Evolutionary conservation across 2,329 filamentous ascomycete species (phyloP).

Genomic region (Thelonectria blattea): DNA sequence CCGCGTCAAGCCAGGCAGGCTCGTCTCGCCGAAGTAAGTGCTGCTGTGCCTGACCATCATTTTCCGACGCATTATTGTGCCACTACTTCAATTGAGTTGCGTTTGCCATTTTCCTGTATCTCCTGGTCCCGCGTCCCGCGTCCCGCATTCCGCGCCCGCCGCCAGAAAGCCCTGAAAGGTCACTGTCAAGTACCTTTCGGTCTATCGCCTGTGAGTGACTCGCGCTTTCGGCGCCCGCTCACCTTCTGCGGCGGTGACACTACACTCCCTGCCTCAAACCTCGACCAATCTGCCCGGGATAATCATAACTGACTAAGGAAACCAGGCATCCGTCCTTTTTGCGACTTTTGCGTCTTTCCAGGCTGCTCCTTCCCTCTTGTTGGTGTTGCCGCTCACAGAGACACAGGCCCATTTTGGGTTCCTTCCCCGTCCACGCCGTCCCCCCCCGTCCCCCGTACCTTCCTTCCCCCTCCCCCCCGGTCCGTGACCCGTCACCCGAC

Average conservation of each 20-base stretch:
- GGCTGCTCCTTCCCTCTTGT: conserved; percentile 5
- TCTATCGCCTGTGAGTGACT: conserved; percentile 20
- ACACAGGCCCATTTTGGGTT: conserved; percentile 32
- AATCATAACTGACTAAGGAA: conserved; percentile 20
- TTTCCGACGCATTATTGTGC: neutral
- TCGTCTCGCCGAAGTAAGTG: neutral
- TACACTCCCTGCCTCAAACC: conserved; percentile 13
- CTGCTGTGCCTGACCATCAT: neutral
- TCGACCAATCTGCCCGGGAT: conserved; percentile 6
- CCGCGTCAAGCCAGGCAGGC: conserved; percentile 15
- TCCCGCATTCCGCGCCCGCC: conserved; percentile 20
- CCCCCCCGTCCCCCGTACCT: neutral
- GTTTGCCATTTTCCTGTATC: conserved; percentile 1
- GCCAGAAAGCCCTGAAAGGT: conserved; percentile 21
- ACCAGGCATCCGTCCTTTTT: conserved; percentile 12
- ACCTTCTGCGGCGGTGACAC: conserved; percentile 23
- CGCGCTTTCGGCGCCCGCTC: conserved; percentile 9
- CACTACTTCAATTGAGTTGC: conserved; percentile 4
- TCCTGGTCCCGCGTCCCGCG: conserved; percentile 12
- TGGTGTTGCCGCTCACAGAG: conserved; percentile 10
- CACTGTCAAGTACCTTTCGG: conserved; percentile 35
- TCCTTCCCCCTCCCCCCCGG: conserved; percentile 9
- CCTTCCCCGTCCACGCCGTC: conserved; percentile 7
- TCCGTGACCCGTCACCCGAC: conserved; percentile 41
- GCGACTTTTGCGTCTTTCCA: too few species aligned